These are phyloP conservation scores for Didymella pomorum DNA, from an alignment of 2,329 filamentous ascomycete genomes.

Conservation along the genomic window DNA sequence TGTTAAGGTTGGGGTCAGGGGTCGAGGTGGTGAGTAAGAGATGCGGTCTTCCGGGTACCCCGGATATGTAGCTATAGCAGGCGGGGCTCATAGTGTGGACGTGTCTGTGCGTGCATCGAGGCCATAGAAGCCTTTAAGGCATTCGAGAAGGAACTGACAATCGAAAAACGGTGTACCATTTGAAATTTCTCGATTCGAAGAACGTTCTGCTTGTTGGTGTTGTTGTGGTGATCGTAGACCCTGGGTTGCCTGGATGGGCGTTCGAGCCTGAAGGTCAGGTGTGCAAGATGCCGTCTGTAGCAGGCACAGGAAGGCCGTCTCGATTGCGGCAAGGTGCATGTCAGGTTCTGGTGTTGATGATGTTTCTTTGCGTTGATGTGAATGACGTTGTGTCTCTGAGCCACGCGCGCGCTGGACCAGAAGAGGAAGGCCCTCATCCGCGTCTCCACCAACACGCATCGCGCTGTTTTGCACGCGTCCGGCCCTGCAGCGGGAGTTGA, in stretches of 20 bases:
- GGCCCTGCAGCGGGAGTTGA: conserved; percentile 31
- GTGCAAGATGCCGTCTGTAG: background rate
- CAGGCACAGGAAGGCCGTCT: background rate
- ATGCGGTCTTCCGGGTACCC: conserved; percentile 8
- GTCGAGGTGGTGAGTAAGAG: background rate
- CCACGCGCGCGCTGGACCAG: conserved; percentile 21
- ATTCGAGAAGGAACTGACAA: too few species aligned
- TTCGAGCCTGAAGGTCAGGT: background rate
- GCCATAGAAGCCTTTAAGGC: background rate
- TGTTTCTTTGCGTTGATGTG: background rate
- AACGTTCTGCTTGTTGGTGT: background rate
- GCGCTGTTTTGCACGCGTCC: conserved; percentile 19
- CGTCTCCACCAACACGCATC: conserved; percentile 34
- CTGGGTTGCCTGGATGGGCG: background rate
- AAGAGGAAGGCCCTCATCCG: conserved; percentile 33
- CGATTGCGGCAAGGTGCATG: background rate
- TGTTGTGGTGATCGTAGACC: background rate
- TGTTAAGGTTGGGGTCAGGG: conserved; percentile 4
- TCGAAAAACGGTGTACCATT: background rate
- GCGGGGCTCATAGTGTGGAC: background rate
- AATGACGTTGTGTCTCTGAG: conserved; percentile 20
- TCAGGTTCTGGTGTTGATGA: background rate
- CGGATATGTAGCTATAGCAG: conserved; percentile 1
- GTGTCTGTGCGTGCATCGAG: conserved; percentile 11
- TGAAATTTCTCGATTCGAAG: too few species aligned